phyloP scores from a whole-genome alignment of 2,329 filamentous ascomycete species.

The Ascosphaera aggregata region DNA sequence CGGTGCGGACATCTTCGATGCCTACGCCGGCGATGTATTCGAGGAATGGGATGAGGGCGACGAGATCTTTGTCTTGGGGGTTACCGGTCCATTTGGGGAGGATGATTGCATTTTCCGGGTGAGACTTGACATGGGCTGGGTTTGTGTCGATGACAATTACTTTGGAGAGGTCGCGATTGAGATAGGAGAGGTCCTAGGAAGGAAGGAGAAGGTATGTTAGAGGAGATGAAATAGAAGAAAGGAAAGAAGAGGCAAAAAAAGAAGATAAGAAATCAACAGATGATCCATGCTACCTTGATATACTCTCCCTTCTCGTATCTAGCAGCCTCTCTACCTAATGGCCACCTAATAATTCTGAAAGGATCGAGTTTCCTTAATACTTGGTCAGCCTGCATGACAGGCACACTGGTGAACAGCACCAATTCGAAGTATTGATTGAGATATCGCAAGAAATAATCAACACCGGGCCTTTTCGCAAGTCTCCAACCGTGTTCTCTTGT shows the following conservation, averaged over 20 bases:
- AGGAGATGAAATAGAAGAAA: neutral
- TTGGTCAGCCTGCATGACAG: slow-evolving; percentile 62
- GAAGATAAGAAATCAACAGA: no score
- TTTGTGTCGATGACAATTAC: slow-evolving; percentile 88
- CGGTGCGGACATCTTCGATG: slow-evolving; percentile 63
- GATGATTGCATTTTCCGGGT: slow-evolving; percentile 92
- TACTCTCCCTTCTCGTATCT: slow-evolving; percentile 92
- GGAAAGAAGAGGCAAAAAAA: slow-evolving; percentile 1
- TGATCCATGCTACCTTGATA: slow-evolving; percentile 63
- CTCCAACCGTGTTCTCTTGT: slow-evolving; percentile 84
- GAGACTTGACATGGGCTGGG: slow-evolving; percentile 54
- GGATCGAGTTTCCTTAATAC: slow-evolving; percentile 86
- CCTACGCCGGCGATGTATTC: slow-evolving; percentile 95
- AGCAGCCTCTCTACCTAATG: slow-evolving; percentile 86
- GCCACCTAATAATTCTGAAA: slow-evolving; percentile 87
- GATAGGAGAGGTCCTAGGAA: slow-evolving; percentile 70
- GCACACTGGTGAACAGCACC: slow-evolving; percentile 81
- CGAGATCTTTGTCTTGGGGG: slow-evolving; percentile 59
- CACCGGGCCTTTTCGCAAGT: slow-evolving; percentile 76
- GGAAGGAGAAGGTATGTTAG: slow-evolving; percentile 7
- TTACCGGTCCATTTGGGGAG: slow-evolving; percentile 79
- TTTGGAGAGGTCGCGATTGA: slow-evolving; percentile 89
- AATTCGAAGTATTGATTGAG: slow-evolving; percentile 95
- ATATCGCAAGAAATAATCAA: slow-evolving; percentile 95
- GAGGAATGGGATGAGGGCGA: slow-evolving; percentile 81